Evolutionary conservation across 139 green algal species (phyloP).

Genomic region (Chlorella sp.): DNA sequence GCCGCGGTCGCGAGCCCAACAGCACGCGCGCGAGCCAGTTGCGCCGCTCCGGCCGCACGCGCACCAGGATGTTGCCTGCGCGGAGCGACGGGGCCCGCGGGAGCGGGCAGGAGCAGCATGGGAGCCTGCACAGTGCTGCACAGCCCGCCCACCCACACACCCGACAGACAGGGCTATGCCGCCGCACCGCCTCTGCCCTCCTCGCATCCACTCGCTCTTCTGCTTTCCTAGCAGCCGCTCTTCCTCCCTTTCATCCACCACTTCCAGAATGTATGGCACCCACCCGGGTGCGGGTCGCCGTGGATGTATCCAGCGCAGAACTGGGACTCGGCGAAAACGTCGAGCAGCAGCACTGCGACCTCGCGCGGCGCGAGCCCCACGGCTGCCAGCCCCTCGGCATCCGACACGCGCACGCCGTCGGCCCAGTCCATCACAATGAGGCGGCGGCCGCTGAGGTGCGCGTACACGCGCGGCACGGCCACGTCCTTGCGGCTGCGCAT

Average conservation of each 20-base stretch:
- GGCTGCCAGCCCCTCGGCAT: neutral
- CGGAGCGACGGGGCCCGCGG: no score
- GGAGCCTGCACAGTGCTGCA: no score
- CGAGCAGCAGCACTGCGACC: conserved; percentile 53
- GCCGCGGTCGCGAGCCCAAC: conserved; percentile 47
- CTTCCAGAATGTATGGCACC: neutral
- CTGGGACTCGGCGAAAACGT: conserved; percentile 84
- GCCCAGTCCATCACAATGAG: conserved; percentile 85
- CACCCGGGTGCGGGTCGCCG: conserved; percentile 49
- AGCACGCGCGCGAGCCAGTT: conserved; percentile 47
- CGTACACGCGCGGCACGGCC: conserved; percentile 50
- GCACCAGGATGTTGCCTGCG: conserved; percentile 80
- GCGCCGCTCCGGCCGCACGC: conserved; percentile 12
- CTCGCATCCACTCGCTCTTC: no score
- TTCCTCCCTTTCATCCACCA: no score
- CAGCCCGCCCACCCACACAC: no score
- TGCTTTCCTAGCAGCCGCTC: no score
- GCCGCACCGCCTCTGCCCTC: no score
- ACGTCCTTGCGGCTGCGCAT: conserved; percentile 40
- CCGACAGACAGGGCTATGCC: no score
- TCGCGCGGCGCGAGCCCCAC: no score
- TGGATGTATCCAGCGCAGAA: conserved; percentile 83
- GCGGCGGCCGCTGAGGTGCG: conserved; percentile 48
- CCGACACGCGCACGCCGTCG: conserved; percentile 44
- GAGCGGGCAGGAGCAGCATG: no score